Evolutionary conservation across 805 yeast genomes (phyloP), one percentile per base, ranked within the genome.

Genomic region (Myxozyma geophila): DNA sequence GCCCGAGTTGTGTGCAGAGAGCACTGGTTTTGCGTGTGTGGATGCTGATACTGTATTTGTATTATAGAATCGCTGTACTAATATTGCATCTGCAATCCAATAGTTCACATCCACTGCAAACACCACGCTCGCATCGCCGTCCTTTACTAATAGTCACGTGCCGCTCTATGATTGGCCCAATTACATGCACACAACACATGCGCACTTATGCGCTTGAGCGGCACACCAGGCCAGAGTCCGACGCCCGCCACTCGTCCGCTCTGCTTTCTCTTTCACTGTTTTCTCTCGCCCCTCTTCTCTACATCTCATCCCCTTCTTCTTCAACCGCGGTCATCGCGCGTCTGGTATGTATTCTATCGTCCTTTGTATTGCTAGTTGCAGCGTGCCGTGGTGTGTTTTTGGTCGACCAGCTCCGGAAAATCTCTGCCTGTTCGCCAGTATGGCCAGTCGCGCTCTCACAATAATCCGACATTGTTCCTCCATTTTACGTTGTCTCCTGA

Each of bases 261-360:
- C 46, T 44, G 17, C 55, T 52, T 52, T 52, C 39, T 39, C 55
- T 52, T n/a, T 46, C 39, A 21, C 36, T 21, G 15, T 39, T 52
- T 48, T 37, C 52, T 7, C 46, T 10, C n/a, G 37, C 52, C 33
- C 37, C 52, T 48, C 37, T 8, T 48, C 52, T 23, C 28, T 28
- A 2, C 28, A 28, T 23, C 37, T 37, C 46, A 21, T 21, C 55
- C 46, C 19, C 33, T 40, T 23, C 55, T 17, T 40, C 46, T 52
- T 19, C 5, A 15, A 17, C 35, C 55, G 55, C 55, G 55, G 37
- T 46, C 17, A 9, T 52, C 35, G 23, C 55, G 55, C 47, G 55
- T 35, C 41, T 52, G 55, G 55, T 52, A 52, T 52, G 55, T 52
- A 9, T 8, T 23, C 5, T 12, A 23, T 28, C 5, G 10, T 21